phyloP scores from a whole-genome alignment of 169 alveolate species.

The Plasmodium ovale region DNA sequence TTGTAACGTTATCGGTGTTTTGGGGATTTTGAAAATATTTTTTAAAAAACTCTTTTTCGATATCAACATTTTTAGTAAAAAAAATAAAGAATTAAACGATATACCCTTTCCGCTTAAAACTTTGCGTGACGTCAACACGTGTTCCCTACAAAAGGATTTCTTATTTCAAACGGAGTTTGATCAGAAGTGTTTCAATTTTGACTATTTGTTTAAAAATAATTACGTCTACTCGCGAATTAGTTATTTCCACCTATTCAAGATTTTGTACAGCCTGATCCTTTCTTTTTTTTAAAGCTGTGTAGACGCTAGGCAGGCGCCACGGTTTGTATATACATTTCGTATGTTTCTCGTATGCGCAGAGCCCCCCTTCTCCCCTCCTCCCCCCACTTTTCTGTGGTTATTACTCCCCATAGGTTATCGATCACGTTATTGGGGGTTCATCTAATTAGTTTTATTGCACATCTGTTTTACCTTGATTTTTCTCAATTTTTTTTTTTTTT shows the following conservation, averaged over 20 bases:
- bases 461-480: too few relatives aligned
- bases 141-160: constrained; percentile 25
- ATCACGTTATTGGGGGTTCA: too few relatives aligned
- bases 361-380: too few relatives aligned
- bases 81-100: neutral
- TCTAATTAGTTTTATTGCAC: too few relatives aligned
- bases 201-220: constrained; percentile 23
- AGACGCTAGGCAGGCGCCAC: too few relatives aligned
- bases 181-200: constrained; percentile 51
- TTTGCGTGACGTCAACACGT: constrained; percentile 5
- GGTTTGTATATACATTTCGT: too few relatives aligned
- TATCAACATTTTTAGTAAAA: neutral
- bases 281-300: constrained; percentile 65
- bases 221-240: constrained; percentile 45
- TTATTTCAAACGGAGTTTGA: constrained; percentile 29
- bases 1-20: constrained; percentile 67
- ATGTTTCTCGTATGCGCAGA: too few relatives aligned
- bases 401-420: too few relatives aligned
- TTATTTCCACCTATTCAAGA: constrained; percentile 28
- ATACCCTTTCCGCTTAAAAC: constrained; percentile 1
- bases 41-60: constrained; percentile 59
- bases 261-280: constrained; percentile 18
- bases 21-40: constrained; percentile 56
- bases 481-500: too few relatives aligned
- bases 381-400: too few relatives aligned